Evolutionary conservation across 257 asterid species (phyloP).

Genomic region (Nicotiana paniculata): DNA sequence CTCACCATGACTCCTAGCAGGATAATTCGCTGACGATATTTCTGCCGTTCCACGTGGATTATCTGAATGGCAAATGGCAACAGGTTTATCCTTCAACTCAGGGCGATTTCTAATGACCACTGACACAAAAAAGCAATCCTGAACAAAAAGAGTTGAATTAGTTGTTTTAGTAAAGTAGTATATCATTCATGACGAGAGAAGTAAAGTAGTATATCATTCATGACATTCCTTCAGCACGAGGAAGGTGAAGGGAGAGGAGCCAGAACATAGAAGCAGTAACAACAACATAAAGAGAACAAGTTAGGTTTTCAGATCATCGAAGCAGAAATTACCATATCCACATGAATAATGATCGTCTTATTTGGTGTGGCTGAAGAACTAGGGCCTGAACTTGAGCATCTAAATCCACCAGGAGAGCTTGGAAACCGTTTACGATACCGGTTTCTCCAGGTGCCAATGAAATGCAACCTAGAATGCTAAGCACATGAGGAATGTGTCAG

Average conservation of each 20-base stretch:
- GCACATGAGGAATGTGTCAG: neutral
- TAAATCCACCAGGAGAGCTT: conserved; percentile 33
- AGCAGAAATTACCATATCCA: conserved; percentile 65
- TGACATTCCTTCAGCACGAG: neutral
- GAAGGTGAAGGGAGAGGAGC: neutral
- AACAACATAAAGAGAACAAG: conserved; percentile 1
- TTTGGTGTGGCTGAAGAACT: conserved; percentile 29
- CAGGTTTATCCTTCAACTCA: conserved; percentile 44
- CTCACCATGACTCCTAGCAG: conserved; percentile 87
- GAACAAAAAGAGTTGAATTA: conserved; percentile 13
- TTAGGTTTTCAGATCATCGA: neutral
- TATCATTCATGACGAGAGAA: neutral
- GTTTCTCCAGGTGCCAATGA: conserved; percentile 97
- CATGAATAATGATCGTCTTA: conserved; percentile 55
- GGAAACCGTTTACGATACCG: conserved; percentile 82
- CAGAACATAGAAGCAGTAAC: neutral
- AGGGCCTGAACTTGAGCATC: conserved; percentile 23
- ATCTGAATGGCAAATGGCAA: conserved; percentile 95
- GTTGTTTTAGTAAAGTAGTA: neutral
- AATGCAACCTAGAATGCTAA: conserved; percentile 92
- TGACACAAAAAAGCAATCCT: conserved; percentile 15
- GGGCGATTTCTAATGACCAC: too few species aligned
- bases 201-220: neutral
- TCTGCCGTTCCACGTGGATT: conserved; percentile 87
- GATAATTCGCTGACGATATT: conserved; percentile 94